Percentiles rank a stretch among this genome's conserved stretches.
Evolutionary conservation across 2,329 filamentous ascomycete genomes (phyloP).

Genomic region (Lasiodiplodia sp.): DNA sequence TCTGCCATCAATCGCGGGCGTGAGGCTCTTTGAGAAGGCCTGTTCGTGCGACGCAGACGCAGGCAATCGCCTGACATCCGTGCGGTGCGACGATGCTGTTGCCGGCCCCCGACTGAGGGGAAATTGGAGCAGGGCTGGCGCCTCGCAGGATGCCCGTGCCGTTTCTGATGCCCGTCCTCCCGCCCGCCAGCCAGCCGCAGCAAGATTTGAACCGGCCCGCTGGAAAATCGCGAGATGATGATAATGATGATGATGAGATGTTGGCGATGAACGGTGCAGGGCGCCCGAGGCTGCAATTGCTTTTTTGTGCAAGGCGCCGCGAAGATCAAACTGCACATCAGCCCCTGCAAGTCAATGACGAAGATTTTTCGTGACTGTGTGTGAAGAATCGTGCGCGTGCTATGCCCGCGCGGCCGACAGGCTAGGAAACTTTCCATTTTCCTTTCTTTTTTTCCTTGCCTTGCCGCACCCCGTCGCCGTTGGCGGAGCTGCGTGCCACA

Average conservation of each 20-base stretch:
- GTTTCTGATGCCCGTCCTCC: constrained; percentile 8
- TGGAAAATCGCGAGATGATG: constrained; percentile 23
- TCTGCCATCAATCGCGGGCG: constrained; percentile 21
- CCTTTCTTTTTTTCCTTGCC: constrained; percentile 3
- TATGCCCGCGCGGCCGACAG: constrained; percentile 9
- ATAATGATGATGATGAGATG: neutral
- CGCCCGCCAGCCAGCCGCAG: constrained; percentile 19
- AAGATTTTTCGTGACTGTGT: constrained; percentile 9
- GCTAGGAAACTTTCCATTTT: constrained; percentile 16
- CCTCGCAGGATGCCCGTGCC: constrained; percentile 3
- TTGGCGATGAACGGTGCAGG: constrained; percentile 20
- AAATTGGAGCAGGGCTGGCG: constrained; percentile 15
- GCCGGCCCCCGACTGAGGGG: constrained; percentile 6
- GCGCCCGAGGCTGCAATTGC: constrained; percentile 1
- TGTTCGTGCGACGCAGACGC: constrained; percentile 29
- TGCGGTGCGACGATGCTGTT: constrained; percentile 24
- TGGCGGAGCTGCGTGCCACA: constrained; percentile 2
- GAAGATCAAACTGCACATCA: constrained; percentile 28
- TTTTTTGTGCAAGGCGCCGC: constrained; percentile 18
- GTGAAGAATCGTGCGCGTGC: constrained; percentile 10
- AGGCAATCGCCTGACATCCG: constrained; percentile 30
- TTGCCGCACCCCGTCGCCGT: constrained; percentile 21
- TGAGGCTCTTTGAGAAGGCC: constrained; percentile 21
- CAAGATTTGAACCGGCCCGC: constrained; percentile 22
- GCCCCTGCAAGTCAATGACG: constrained; percentile 25